These are phyloP conservation scores for Strobilomyces confusus DNA, from an alignment of 768 basidiomycete species.

Conservation along the genomic window DNA sequence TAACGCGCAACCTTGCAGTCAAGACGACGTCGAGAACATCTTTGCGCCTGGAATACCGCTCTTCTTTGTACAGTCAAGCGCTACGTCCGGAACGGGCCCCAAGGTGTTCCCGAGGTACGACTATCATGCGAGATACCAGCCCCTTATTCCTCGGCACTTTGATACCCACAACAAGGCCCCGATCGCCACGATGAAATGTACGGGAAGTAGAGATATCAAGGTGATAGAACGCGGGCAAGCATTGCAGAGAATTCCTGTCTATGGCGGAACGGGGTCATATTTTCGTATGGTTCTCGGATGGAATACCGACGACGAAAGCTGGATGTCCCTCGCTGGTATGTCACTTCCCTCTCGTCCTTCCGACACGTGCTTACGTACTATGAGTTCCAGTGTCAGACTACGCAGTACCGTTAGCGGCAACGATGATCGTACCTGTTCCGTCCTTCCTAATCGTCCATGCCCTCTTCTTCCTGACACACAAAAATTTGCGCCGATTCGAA, in stretches of 20 bases:
- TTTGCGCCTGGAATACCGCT: conserved; percentile 4
- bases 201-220: neutral
- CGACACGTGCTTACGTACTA: neutral
- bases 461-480: too few relatives aligned
- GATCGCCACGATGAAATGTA: neutral
- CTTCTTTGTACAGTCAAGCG: conserved; percentile 6
- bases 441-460: conserved; percentile 19
- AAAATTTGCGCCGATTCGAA: conserved; percentile 1
- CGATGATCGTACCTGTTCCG: conserved; percentile 7
- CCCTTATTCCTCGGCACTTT: neutral
- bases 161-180: neutral
- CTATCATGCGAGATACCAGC: neutral
- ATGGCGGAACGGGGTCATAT: neutral
- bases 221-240: conserved; percentile 6
- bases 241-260: conserved; percentile 6
- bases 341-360: neutral
- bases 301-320: too few relatives aligned
- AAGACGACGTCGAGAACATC: conserved; percentile 10
- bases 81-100: conserved; percentile 9
- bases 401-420: conserved; percentile 9
- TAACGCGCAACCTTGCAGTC: conserved; percentile 13
- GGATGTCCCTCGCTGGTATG: too few relatives aligned
- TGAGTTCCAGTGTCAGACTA: neutral
- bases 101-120: conserved; percentile 9
- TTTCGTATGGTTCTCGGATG: conserved; percentile 9